These are phyloP conservation scores for Eragrostis curvula DNA, from an alignment of 176 grass and related monocot species.

Conservation along the genomic window DNA sequence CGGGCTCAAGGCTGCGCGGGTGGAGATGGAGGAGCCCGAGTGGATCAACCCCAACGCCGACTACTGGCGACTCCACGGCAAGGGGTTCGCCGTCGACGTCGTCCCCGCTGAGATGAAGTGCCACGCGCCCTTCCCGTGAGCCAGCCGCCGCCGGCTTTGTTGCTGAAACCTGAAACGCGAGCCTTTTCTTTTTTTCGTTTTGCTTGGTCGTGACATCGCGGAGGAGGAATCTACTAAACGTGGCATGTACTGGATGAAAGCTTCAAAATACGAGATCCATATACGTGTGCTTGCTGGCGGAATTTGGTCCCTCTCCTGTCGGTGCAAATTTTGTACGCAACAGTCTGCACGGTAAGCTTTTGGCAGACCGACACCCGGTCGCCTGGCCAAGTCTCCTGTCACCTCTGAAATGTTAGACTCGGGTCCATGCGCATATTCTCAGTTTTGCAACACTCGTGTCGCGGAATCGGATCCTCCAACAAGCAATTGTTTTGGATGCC, in stretches of 20 bases:
- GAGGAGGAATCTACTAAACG: not conserved
- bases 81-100: conserved; percentile 74
- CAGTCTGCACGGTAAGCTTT: not conserved
- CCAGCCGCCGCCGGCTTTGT: not conserved
- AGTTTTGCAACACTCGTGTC: too few relatives aligned
- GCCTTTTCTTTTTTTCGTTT: too few relatives aligned
- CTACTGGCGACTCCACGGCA: conserved; percentile 74
- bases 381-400: not conserved
- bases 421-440: too few relatives aligned
- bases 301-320: too few relatives aligned
- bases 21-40: conserved; percentile 78
- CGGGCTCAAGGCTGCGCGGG: conserved; percentile 62
- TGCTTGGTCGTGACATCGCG: not conserved
- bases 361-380: not conserved
- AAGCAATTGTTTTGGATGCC: not conserved
- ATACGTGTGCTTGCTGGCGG: not conserved
- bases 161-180: not conserved
- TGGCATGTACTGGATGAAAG: not conserved
- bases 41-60: conserved; percentile 85
- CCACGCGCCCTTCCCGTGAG: conserved; percentile 55
- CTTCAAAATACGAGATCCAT: too few relatives aligned
- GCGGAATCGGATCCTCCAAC: too few relatives aligned
- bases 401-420: too few relatives aligned
- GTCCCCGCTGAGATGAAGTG: conserved; percentile 62
- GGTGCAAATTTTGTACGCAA: not conserved